phyloP scores from a whole-genome alignment of 1,284 basidiomycete genomes.

The Austroboletus novae-zelandiae region DNA sequence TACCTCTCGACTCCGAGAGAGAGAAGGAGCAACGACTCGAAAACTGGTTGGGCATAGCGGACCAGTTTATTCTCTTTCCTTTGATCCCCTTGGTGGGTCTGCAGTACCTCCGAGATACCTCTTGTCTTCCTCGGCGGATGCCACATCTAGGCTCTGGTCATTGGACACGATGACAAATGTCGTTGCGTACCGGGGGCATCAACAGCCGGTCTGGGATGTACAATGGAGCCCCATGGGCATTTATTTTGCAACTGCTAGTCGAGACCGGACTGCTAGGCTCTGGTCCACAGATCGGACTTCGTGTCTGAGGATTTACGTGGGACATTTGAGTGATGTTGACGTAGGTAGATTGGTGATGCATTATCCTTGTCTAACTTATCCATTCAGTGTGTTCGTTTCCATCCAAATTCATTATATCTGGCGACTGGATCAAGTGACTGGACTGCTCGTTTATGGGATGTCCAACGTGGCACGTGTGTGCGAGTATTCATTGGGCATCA shows the following conservation, averaged over 20 bases:
- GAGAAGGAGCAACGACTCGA: conserved; percentile 77
- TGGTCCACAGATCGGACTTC: conserved; percentile 94
- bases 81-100: conserved; percentile 90
- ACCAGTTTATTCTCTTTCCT: conserved; percentile 92
- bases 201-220: conserved; percentile 98
- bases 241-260: conserved; percentile 96
- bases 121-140: conserved; percentile 92
- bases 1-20: conserved; percentile 69
- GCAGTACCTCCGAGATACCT: conserved; percentile 84
- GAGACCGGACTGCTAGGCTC: conserved; percentile 91
- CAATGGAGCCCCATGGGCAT: conserved; percentile 97
- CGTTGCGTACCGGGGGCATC: conserved; percentile 93
- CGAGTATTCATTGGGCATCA: conserved; percentile 97
- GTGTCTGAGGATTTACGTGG: conserved; percentile 91
- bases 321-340: conserved; percentile 96
- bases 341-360: conserved; percentile 49
- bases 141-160: conserved; percentile 92
- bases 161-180: conserved; percentile 93
- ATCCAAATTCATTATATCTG: conserved; percentile 96
- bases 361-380: conserved; percentile 10
- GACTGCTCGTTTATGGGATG: conserved; percentile 96
- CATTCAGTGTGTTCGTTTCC: conserved; percentile 89
- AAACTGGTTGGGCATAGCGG: conserved; percentile 97
- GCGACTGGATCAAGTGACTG: conserved; percentile 97
- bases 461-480: conserved; percentile 92